Conservation (phyloP, 2,329 filamentous ascomycete species). For the Hymenoscyphus fraxineus region DNA sequence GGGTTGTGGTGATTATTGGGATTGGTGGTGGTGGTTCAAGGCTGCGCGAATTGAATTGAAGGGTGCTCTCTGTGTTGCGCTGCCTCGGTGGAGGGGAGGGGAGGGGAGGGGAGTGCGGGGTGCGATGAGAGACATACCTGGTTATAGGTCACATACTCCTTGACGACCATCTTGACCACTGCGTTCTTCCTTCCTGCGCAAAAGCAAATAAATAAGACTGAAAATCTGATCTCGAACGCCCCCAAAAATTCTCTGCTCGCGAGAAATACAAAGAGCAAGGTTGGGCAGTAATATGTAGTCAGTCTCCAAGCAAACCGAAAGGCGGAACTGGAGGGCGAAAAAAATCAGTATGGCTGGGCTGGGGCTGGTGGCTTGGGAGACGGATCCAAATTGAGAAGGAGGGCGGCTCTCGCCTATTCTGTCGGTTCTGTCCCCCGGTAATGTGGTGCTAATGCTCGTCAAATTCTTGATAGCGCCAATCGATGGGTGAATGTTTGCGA, state of each 20-base stretch:
- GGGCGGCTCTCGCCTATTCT: not conserved
- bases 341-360: not conserved
- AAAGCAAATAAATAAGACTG: not conserved
- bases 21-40: too few relatives aligned
- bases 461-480: not conserved
- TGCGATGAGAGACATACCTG: conserved; percentile 55
- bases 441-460: not conserved
- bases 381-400: not conserved
- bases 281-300: too few relatives aligned
- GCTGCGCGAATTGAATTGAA: too few relatives aligned
- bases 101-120: conserved; percentile 7
- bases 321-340: too few relatives aligned
- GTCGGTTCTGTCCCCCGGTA: too few relatives aligned
- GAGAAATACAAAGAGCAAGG: not conserved
- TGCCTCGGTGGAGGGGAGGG: not conserved
- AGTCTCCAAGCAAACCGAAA: not conserved
- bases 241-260: not conserved
- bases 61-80: not conserved
- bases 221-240: not conserved
- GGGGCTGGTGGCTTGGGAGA: not conserved
- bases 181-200: not conserved
- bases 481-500: too few relatives aligned
- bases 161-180: conserved; percentile 65
- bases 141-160: conserved; percentile 89
- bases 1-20: too few relatives aligned